These are phyloP conservation scores for Silene latifolia DNA, from an alignment of 148 eudicot genomes.

Conservation along the genomic window DNA sequence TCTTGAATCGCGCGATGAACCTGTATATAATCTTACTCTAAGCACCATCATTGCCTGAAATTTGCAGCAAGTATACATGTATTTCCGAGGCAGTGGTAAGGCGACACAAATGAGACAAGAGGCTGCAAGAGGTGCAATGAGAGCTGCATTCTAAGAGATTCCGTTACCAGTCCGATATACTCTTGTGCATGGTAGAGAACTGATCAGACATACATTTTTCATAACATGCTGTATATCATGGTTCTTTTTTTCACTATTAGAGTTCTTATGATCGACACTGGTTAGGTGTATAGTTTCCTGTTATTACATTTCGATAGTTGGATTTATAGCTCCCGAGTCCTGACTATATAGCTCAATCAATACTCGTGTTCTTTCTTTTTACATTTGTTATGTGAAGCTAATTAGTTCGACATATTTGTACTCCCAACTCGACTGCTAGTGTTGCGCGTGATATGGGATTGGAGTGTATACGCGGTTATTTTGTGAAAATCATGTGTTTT, in stretches of 20 bases:
- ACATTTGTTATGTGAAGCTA: background rate
- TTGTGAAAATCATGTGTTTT: background rate
- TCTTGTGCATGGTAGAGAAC: conserved; percentile 28
- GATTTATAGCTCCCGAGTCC: background rate
- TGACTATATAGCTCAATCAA: background rate
- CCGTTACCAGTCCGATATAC: conserved; percentile 5
- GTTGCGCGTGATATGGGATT: too few relatives aligned
- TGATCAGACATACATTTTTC: conserved; percentile 10
- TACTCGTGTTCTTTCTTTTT: background rate
- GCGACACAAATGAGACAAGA: conserved; percentile 70
- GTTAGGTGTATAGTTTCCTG: conserved; percentile 21
- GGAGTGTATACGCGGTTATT: too few relatives aligned
- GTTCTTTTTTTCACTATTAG: conserved; percentile 5
- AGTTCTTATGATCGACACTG: background rate
- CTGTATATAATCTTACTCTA: background rate
- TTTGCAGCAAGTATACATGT: conserved; percentile 85
- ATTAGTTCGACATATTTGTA: background rate
- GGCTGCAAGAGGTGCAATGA: conserved; percentile 66
- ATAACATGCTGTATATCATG: conserved; percentile 22
- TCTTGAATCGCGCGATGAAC: too few relatives aligned
- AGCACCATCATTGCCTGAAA: background rate
- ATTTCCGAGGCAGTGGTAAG: conserved; percentile 80
- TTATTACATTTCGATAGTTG: conserved; percentile 6
- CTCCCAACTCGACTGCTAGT: too few relatives aligned
- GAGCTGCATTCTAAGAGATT: conserved; percentile 50